phyloP scores from a whole-genome alignment of 805 yeast genomes.

The Saccharomycopsis sp. region DNA sequence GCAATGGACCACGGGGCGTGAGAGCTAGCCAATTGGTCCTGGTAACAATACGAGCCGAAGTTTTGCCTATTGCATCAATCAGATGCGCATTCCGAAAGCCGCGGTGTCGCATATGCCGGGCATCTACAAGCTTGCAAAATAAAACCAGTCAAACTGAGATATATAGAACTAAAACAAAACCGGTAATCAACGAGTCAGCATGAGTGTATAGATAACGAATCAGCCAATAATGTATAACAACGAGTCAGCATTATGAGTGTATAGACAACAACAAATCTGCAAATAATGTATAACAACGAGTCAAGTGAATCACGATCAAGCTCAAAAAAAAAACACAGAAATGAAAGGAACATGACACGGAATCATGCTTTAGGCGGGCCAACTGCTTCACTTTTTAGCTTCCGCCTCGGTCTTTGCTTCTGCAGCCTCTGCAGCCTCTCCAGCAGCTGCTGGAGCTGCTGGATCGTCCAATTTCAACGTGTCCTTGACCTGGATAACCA shows the following conservation, averaged over 20 bases:
- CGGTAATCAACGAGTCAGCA: neutral
- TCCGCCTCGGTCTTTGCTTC: neutral
- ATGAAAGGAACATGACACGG: neutral
- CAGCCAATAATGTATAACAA: too few relatives aligned
- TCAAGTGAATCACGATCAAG: neutral
- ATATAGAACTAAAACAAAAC: neutral
- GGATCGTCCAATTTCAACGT: slow-evolving; percentile 37
- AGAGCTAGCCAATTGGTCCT: too few relatives aligned
- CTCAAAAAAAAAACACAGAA: neutral
- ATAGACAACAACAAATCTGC: neutral
- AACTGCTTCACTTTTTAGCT: neutral
- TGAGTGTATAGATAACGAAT: neutral
- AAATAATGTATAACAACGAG: neutral
- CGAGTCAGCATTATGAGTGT: neutral
- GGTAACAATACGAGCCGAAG: too few relatives aligned
- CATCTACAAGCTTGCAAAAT: too few relatives aligned
- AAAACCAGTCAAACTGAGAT: too few relatives aligned
- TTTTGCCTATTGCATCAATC: too few relatives aligned
- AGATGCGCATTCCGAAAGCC: too few relatives aligned
- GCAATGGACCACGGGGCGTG: too few relatives aligned
- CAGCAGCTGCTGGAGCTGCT: neutral
- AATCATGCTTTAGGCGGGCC: neutral
- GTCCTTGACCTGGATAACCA: slow-evolving; percentile 44
- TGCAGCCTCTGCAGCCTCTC: neutral
- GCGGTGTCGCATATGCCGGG: too few relatives aligned